A percentile compares a stretch with the other conserved stretches of the same genome.
These are phyloP conservation scores for Heracleum sosnowskyi DNA, from an alignment of 129 eudicot genomes.

Conservation along the genomic window DNA sequence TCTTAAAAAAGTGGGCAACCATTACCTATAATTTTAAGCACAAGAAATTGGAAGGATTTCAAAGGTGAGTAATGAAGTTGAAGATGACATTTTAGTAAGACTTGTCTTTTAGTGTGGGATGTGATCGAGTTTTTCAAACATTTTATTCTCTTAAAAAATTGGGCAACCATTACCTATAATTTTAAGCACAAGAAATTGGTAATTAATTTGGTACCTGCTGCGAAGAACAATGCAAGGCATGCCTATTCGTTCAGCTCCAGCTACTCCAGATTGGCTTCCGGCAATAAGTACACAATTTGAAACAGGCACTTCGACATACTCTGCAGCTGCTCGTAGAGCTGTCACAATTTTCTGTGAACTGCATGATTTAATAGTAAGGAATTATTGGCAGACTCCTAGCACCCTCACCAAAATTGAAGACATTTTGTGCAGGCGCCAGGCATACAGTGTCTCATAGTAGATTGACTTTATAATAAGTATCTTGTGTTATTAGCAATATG, in stretches of 20 bases:
- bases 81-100: background rate
- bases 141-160: background rate
- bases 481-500: background rate
- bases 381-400: background rate
- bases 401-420: background rate
- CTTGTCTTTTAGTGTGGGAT: background rate
- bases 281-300: constrained; percentile 70
- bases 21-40: background rate
- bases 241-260: constrained; percentile 86
- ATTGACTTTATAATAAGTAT: background rate
- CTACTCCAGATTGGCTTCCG: constrained; percentile 76
- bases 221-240: constrained; percentile 92
- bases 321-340: constrained; percentile 83
- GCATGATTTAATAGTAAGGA: constrained; percentile 9
- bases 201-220: constrained; percentile 44
- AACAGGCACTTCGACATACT: constrained; percentile 63
- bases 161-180: background rate
- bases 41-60: background rate
- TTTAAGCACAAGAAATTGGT: background rate
- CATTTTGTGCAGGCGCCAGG: background rate
- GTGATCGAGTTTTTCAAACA: background rate
- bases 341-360: constrained; percentile 68
- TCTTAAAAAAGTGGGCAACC: background rate
- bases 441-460: background rate
- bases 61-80: background rate